Evolutionary conservation across 129 eudicot genomes (phyloP).

Genomic region (Daucus carota): DH1_v3.0 NC_030384.2:37868001-37868500

Average conservation of each 20-base stretch:
- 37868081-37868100: background rate
- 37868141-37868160: background rate
- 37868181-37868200: background rate
- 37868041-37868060: background rate
- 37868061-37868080: background rate
- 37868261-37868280: background rate
- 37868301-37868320: background rate
- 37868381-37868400: background rate
- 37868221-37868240: background rate
- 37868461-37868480: too few relatives aligned
- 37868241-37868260: background rate
- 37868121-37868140: slow-evolving; percentile 8
- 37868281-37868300: background rate
- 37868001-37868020: slow-evolving; percentile 9
- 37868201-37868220: background rate
- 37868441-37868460: too few relatives aligned
- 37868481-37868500: too few relatives aligned
- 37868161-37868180: background rate
- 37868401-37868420: background rate
- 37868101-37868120: background rate
- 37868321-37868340: background rate
- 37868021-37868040: slow-evolving; percentile 2
- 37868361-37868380: background rate
- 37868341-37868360: background rate
- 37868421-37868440: background rate